Evolutionary conservation across 108 stramenopile species (phyloP), one percentile per base, ranked within the genome.

Genomic region (Parietichytrium sp.): DNA sequence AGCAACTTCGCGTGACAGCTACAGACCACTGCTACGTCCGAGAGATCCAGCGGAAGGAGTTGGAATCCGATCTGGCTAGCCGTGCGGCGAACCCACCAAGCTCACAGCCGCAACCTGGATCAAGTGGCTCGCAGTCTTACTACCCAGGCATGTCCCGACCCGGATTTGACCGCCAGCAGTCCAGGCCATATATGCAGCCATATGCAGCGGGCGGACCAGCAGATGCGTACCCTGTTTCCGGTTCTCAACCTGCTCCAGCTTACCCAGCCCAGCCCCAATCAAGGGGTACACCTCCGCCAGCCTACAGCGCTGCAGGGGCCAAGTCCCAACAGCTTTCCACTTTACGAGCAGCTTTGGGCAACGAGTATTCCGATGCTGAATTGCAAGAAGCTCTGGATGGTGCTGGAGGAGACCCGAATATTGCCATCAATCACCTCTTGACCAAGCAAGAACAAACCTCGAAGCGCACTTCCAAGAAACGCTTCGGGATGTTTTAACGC

Each of bases 21-120:
- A 6, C 25, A 6, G 61, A 72, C 61, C 61, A 72, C 20, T 72
- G 61, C 61, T 72, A 72, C 61, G 61, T 72, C 1, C 61, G 61
- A n/a, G 61, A 72, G 38, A 31, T 72, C 6, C 61, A 72, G 42
- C 61, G 61, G 38, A 72, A 72, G 61, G 61, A 72, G 20, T 42
- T 72, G 23, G 61, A 72, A 3, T 23, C 61, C 1, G 61, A 72
- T 2, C 20, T 72, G 10, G 18, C 42, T 42, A 33, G 12, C 2
- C 61, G 61, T 27, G 18, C 25, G 1, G 10, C 23, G n/a, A 25
- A 25, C 20, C 38, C n/a, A n/a, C n/a, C n/a, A n/a, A n/a, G n/a
- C n/a, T n/a, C n/a, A n/a, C n/a, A 55, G 54, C 54, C 23, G 54
- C 54, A 55, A 27, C 54, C 16, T 15, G 25, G 45, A 38, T 0